Evolutionary conservation across 208 protist species (phyloP), one percentile per base, ranked within the genome.

Genomic region (Phytomonas sp.): DNA sequence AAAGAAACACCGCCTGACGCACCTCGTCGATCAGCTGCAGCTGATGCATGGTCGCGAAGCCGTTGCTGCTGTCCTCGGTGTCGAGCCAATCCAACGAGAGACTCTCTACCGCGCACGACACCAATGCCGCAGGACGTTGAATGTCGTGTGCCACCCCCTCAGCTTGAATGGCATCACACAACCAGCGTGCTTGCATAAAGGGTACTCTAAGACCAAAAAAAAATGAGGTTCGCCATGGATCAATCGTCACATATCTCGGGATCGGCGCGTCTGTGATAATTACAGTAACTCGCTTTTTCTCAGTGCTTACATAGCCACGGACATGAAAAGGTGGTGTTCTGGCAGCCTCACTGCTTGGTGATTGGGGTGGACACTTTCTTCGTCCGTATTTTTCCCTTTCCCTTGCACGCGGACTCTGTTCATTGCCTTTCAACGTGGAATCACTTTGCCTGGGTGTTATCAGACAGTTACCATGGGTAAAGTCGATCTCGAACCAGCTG

Each of bases 401-500:
- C 29, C 43, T 28, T 40, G 33, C 9, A 26, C 26, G 32, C 66
- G 66, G 23, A 15, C 66, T 28, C 29, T 31, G 36, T 13, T 40
- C 9, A 13, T 40, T 40, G 36, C 36, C 36, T 9, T 9, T 72
- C 68, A 7, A 74, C 78, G 73, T 73, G 72, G 36, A 40, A 40
- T 40, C 36, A 40, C 9, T 40, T 40, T 40, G 36, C 9, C 36
- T 4, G 31, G 82, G 82, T 28, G 73, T 78, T 32, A 91, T 85
- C 60, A 79, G 73, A 60, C 79, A 91, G 67, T 80, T 78, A 11
- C 88, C 88, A 17, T 79, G 72, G 31, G 77, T 81, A 68, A 92
- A 89, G 74, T 94, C 85, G 34, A 94, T 84, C 71, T 90, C 82
- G 75, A 88, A 94, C 85, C 85, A 94, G 11, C 67, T 71, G 1